Percentiles rank a stretch among this genome's conserved stretches.
These are phyloP conservation scores for Chrysoporthe cubensis DNA, from an alignment of 2,329 filamentous ascomycete genomes.

Conservation along the genomic window DNA sequence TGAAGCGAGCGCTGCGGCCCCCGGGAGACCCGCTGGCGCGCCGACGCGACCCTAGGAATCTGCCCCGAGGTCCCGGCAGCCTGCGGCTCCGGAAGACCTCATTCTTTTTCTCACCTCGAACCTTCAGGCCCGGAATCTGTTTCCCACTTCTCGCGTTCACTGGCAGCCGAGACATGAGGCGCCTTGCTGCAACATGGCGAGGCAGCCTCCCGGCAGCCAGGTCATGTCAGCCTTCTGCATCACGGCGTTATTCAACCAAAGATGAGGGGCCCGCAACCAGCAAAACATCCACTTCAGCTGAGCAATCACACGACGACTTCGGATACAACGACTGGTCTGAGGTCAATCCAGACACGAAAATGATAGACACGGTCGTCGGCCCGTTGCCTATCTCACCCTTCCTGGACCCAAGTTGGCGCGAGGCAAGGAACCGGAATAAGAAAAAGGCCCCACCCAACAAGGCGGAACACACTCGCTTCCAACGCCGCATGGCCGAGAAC, in stretches of 20 bases:
- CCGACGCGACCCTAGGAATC: slow-evolving; percentile 1
- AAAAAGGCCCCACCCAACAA: slow-evolving; percentile 40
- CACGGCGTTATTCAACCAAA: slow-evolving; percentile 18
- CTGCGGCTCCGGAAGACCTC: neutral
- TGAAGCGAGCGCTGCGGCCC: slow-evolving; percentile 9
- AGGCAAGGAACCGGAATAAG: slow-evolving; percentile 47
- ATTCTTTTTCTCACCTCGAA: neutral
- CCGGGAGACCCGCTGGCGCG: slow-evolving; percentile 6
- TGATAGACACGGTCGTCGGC: slow-evolving; percentile 50
- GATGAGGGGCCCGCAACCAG: neutral
- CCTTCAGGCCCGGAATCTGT: neutral
- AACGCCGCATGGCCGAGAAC: slow-evolving; percentile 63
- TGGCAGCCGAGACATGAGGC: slow-evolving; percentile 13
- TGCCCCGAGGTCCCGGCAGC: neutral
- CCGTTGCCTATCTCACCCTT: slow-evolving; percentile 58
- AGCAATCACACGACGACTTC: neutral
- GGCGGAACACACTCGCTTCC: slow-evolving; percentile 47
- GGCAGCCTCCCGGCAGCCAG: slow-evolving; percentile 8
- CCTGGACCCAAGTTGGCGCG: slow-evolving; percentile 55
- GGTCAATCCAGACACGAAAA: slow-evolving; percentile 47
- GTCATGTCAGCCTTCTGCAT: neutral
- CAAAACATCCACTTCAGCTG: neutral
- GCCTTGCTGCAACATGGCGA: slow-evolving; percentile 11
- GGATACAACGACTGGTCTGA: slow-evolving; percentile 27
- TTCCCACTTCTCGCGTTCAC: neutral